phyloP scores from a whole-genome alignment of 345 rosid species.

The Brassica cretica region DNA sequence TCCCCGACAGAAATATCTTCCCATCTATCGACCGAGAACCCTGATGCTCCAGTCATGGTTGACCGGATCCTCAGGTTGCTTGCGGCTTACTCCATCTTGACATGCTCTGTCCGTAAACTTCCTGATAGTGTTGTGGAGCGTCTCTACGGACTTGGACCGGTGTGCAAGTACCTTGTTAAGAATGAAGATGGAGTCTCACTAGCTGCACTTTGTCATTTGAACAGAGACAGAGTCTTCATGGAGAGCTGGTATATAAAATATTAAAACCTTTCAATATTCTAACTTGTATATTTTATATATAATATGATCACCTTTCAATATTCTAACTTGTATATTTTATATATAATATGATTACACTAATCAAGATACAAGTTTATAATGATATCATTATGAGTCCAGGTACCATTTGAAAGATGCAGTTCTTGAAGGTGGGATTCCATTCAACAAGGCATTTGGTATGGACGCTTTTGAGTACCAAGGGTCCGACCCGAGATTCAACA shows the following conservation, averaged over 20 bases:
- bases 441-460: slow-evolving; percentile 72
- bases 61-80: slow-evolving; percentile 70
- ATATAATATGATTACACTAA: neutral
- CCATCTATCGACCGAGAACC: slow-evolving; percentile 67
- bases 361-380: neutral
- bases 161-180: slow-evolving; percentile 67
- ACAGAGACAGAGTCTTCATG: slow-evolving; percentile 77
- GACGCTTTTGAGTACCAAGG: slow-evolving; percentile 71
- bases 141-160: slow-evolving; percentile 70
- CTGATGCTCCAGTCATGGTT: slow-evolving; percentile 65
- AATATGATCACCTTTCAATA: neutral
- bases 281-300: too few species aligned
- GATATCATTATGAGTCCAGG: slow-evolving; percentile 38
- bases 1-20: slow-evolving; percentile 60
- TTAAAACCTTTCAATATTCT: neutral
- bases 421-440: slow-evolving; percentile 68
- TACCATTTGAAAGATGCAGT: slow-evolving; percentile 37
- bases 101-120: slow-evolving; percentile 45
- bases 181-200: slow-evolving; percentile 74
- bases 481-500: slow-evolving; percentile 64
- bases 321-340: too few species aligned
- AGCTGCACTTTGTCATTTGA: slow-evolving; percentile 65
- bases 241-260: slow-evolving; percentile 70
- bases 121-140: slow-evolving; percentile 55
- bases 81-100: slow-evolving; percentile 61